Evolutionary conservation across 2,329 filamentous ascomycete genomes (phyloP).

Genomic region (Cladophialophora psammophila): DNA sequence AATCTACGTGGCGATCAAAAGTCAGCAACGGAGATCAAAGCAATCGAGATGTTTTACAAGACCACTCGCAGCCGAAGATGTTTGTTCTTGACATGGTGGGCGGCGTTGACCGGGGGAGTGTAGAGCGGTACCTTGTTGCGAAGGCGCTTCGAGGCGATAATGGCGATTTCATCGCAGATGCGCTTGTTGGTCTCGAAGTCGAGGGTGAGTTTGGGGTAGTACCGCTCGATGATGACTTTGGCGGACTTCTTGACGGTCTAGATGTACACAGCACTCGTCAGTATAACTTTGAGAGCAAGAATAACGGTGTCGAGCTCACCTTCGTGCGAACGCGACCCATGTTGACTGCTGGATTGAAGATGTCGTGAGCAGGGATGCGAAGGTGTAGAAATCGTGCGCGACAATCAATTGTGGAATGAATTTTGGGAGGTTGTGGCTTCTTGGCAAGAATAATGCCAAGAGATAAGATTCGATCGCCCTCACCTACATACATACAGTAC

Average conservation of each 20-base stretch:
- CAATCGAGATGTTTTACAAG: too few species aligned
- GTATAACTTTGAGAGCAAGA: not conserved
- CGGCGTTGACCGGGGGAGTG: not conserved
- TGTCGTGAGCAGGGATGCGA: constrained; percentile 15
- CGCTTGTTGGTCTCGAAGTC: constrained; percentile 99
- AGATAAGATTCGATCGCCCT: constrained; percentile 24
- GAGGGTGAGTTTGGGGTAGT: constrained; percentile 96
- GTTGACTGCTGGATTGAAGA: constrained; percentile 47
- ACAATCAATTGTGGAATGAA: constrained; percentile 5
- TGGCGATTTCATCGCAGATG: constrained; percentile 99
- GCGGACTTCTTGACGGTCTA: constrained; percentile 82
- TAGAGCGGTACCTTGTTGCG: constrained; percentile 83
- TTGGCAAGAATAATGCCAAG: constrained; percentile 16
- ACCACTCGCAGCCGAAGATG: too few species aligned
- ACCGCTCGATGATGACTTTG: constrained; percentile 99
- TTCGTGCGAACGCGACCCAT: constrained; percentile 60
- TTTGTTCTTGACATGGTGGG: not conserved
- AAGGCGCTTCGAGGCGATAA: constrained; percentile 98
- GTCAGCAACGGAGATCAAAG: not conserved
- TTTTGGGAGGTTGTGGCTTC: constrained; percentile 12
- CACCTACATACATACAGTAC: too few species aligned
- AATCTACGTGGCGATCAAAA: constrained; percentile 64
- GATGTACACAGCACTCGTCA: constrained; percentile 20
- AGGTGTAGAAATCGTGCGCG: constrained; percentile 12
- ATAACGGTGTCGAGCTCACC: constrained; percentile 40